A percentile compares a stretch with the other conserved stretches of the same genome.
Conservation (phyloP, 257 asterid species). For the Craterostigma plantagineum region DNA sequence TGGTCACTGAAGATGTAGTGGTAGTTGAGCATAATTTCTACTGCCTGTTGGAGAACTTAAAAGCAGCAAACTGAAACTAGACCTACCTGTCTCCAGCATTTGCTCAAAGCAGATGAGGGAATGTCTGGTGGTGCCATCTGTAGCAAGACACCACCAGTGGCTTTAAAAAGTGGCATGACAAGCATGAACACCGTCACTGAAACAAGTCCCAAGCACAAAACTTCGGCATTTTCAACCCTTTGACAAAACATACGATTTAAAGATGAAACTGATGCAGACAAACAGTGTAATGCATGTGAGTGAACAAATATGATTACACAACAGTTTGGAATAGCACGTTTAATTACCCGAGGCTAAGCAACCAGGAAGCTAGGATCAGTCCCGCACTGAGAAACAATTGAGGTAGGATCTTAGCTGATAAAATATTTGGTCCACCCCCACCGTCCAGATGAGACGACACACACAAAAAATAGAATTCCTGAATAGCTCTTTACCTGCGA, state of each 20-base stretch:
- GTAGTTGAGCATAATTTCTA: too few relatives aligned
- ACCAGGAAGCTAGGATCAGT: slow-evolving; percentile 87
- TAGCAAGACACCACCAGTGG: slow-evolving; percentile 66
- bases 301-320: background rate
- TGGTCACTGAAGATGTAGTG: too few relatives aligned
- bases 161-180: slow-evolving; percentile 79
- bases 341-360: slow-evolving; percentile 81
- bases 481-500: slow-evolving; percentile 37
- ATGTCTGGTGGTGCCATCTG: slow-evolving; percentile 78
- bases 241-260: slow-evolving; percentile 4
- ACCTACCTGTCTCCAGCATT: slow-evolving; percentile 81
- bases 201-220: slow-evolving; percentile 81
- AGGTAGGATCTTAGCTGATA: background rate
- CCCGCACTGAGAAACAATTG: slow-evolving; percentile 69
- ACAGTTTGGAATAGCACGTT: background rate
- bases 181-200: slow-evolving; percentile 79
- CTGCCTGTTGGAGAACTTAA: too few relatives aligned
- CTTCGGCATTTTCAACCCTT: slow-evolving; percentile 91
- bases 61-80: too few relatives aligned
- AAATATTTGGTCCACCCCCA: too few relatives aligned
- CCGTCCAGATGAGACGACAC: too few relatives aligned
- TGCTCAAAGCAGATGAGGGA: slow-evolving; percentile 70
- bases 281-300: background rate
- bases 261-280: background rate
- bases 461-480: too few relatives aligned